These are phyloP conservation scores for Colletotrichum lindemuthianum DNA, from an alignment of 2,329 filamentous ascomycete species.

Conservation along the genomic window DNA sequence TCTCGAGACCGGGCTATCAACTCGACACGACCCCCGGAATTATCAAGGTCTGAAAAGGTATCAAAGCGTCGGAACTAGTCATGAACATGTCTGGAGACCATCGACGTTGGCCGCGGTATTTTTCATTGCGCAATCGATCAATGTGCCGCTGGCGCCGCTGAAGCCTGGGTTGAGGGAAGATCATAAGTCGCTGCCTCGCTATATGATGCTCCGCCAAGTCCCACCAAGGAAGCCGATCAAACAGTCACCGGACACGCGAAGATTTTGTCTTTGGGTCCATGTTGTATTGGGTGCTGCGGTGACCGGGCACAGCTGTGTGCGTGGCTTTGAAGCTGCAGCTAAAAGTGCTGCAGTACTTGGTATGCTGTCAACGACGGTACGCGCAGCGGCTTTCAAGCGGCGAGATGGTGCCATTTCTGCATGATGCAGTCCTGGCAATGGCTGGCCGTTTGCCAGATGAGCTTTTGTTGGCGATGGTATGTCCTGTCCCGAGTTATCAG, in stretches of 20 bases:
- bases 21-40: conserved; percentile 1
- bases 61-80: not conserved
- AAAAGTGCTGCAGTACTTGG: conserved; percentile 10
- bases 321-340: conserved; percentile 16
- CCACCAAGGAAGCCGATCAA: conserved; percentile 30
- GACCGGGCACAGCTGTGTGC: conserved; percentile 6
- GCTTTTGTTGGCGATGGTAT: not conserved
- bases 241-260: conserved; percentile 20
- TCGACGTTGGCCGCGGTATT: not conserved
- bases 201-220: conserved; percentile 31
- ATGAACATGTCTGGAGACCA: not conserved
- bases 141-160: conserved; percentile 7
- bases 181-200: conserved; percentile 34
- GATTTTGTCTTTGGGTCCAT: conserved; percentile 10
- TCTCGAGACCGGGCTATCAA: conserved; percentile 2
- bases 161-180: conserved; percentile 27
- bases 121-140: conserved; percentile 5
- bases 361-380: conserved; percentile 14
- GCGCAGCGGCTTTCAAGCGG: conserved; percentile 5
- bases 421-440: conserved; percentile 10
- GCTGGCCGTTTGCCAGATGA: not conserved
- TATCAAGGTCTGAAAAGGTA: conserved; percentile 5
- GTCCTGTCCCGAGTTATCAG: not conserved
- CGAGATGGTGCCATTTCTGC: conserved; percentile 15
- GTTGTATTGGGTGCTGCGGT: conserved; percentile 19